A percentile compares a stretch with the other conserved stretches of the same genome.
phyloP scores from a whole-genome alignment of 1,284 basidiomycete species.

The Cystobasidiaceae sp. region DNA sequence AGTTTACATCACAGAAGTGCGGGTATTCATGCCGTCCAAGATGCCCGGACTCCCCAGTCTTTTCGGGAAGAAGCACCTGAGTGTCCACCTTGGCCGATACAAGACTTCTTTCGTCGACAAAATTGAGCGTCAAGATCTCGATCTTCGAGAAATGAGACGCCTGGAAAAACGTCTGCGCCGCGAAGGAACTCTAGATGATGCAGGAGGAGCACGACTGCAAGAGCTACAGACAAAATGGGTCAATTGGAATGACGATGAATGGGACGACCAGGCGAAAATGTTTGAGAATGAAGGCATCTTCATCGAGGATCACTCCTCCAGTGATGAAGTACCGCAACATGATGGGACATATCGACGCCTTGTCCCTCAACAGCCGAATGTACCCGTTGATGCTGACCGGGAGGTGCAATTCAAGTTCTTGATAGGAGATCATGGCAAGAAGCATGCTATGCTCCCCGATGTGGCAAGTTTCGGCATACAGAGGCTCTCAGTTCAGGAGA shows the following conservation, averaged over 20 bases:
- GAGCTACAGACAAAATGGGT: not conserved
- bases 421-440: conserved; percentile 43
- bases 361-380: not conserved
- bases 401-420: conserved; percentile 45
- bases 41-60: conserved; percentile 28
- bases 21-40: conserved; percentile 18
- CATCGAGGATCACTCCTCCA: not conserved
- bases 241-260: conserved; percentile 12
- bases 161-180: conserved; percentile 9
- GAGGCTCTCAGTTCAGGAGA: no score
- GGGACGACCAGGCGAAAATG: conserved; percentile 34
- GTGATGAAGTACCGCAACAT: no score
- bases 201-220: not conserved
- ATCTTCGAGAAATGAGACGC: conserved; percentile 13
- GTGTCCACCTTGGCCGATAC: conserved; percentile 21
- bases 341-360: not conserved
- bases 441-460: conserved; percentile 44
- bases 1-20: conserved; percentile 8
- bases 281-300: conserved; percentile 18
- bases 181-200: not conserved
- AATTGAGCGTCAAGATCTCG: conserved; percentile 16
- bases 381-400: conserved; percentile 43
- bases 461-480: conserved; percentile 30
- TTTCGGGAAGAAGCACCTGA: conserved; percentile 10
- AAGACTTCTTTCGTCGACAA: conserved; percentile 23